A percentile compares a stretch with the other conserved stretches of the same genome.
Conservation (phyloP, 2,329 filamentous ascomycete species). For the Chaetothyriales sp. region DNA sequence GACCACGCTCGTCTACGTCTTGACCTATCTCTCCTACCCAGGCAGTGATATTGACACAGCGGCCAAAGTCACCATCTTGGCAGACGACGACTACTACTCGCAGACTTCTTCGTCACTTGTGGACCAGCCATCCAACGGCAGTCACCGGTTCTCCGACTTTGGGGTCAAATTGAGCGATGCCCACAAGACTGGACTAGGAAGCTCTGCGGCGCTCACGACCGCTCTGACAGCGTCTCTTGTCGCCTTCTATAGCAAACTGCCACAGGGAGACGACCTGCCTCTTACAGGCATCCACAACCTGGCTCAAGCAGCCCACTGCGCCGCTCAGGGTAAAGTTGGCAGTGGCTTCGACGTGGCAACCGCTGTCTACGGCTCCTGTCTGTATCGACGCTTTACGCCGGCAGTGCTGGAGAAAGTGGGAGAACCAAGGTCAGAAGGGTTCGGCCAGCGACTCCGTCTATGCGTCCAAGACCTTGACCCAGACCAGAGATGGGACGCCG, state of each 20-base stretch:
- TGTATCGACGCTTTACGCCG: conserved; percentile 87
- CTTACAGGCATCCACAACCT: conserved; percentile 61
- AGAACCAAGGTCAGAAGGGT: conserved; percentile 52
- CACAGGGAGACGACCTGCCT: conserved; percentile 1
- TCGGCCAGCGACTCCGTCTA: conserved; percentile 49
- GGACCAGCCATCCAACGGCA: conserved; percentile 16
- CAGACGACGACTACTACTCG: conserved; percentile 96
- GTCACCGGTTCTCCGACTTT: conserved; percentile 56
- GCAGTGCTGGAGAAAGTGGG: conserved; percentile 54
- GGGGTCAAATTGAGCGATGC: conserved; percentile 60
- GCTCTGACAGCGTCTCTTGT: conserved; percentile 67
- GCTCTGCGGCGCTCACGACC: conserved; percentile 86
- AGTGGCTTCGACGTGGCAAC: conserved; percentile 91
- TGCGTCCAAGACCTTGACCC: conserved; percentile 50
- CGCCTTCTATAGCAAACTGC: conserved; percentile 32
- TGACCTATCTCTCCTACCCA: conserved; percentile 57
- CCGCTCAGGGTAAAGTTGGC: conserved; percentile 91
- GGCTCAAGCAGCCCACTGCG: conserved; percentile 83
- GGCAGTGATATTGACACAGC: conserved; percentile 47
- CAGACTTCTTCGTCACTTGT: conserved; percentile 34
- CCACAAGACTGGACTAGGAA: conserved; percentile 92
- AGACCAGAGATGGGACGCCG: conserved; percentile 57
- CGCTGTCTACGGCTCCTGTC: conserved; percentile 80
- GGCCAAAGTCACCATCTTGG: conserved; percentile 69
- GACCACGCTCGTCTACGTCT: conserved; percentile 72